Conservation (phyloP, 257 asterid species). For the Handroanthus guayacan region DNA sequence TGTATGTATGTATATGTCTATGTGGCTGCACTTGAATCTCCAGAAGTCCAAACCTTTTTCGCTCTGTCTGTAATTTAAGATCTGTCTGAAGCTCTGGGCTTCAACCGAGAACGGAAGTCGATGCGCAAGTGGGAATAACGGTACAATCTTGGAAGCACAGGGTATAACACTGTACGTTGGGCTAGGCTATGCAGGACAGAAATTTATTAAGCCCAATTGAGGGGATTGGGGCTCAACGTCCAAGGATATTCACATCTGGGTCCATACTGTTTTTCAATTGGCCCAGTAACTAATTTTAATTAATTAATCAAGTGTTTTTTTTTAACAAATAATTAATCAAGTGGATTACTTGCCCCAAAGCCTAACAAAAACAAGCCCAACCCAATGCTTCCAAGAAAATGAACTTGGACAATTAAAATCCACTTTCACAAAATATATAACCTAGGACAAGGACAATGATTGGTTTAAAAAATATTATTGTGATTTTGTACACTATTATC, state of each 20-base stretch:
- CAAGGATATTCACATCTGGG: not conserved
- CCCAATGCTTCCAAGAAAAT: not conserved
- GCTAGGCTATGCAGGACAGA: not conserved
- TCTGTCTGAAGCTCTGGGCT: conserved; percentile 32
- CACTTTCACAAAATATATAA: not conserved
- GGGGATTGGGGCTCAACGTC: not conserved
- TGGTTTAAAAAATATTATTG: no score
- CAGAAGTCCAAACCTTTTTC: conserved; percentile 34
- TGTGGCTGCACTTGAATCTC: conserved; percentile 30
- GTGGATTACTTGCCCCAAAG: not conserved
- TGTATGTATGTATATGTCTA: not conserved
- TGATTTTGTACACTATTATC: no score
- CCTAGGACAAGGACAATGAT: not conserved
- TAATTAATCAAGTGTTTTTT: no score
- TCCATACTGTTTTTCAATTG: not conserved
- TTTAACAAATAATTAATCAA: not conserved
- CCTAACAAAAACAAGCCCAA: not conserved
- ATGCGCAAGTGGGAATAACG: conserved; percentile 32
- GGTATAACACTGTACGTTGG: not conserved
- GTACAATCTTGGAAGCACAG: conserved; percentile 26
- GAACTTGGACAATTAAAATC: not conserved
- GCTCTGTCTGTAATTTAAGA: conserved; percentile 36
- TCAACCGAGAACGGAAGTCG: conserved; percentile 35
- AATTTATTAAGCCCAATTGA: no score
- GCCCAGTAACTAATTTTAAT: not conserved